A percentile compares a stretch with the other conserved stretches of the same genome.
These are phyloP conservation scores for Lactarius sp. DNA, from an alignment of 768 basidiomycete species.

Conservation along the genomic window DNA sequence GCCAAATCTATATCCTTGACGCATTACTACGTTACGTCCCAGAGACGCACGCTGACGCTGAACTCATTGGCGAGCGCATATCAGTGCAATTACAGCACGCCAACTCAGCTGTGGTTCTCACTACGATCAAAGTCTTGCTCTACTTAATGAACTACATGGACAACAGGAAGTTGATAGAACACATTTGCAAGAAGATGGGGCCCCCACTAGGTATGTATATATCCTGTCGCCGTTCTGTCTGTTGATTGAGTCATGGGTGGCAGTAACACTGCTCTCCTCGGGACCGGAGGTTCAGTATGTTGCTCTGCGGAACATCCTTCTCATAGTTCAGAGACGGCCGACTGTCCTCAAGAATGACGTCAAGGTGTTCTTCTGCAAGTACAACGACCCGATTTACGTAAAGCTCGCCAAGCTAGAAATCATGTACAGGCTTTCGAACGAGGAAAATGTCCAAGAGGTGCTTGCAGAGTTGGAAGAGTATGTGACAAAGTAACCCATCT, in stretches of 20 bases:
- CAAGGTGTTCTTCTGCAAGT: conserved; percentile 99
- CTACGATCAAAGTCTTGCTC: conserved; percentile 92
- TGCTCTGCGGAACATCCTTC: conserved; percentile 89
- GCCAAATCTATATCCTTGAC: conserved; percentile 97
- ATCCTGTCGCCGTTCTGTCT: conserved; percentile 1
- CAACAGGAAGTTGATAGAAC: conserved; percentile 75
- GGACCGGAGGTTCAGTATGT: conserved; percentile 99
- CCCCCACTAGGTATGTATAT: conserved; percentile 76
- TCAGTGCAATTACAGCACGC: conserved; percentile 92
- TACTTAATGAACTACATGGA: conserved; percentile 99
- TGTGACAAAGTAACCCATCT: conserved; percentile 27
- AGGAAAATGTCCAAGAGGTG: conserved; percentile 90
- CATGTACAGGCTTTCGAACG: conserved; percentile 95
- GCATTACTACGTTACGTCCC: conserved; percentile 93
- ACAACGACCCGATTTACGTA: conserved; percentile 98
- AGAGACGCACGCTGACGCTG: conserved; percentile 79
- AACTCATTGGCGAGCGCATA: conserved; percentile 93
- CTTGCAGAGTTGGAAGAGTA: conserved; percentile 94
- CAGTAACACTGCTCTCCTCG: conserved; percentile 88
- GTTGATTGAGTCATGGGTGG: conserved; percentile 1
- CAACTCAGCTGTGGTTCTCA: conserved; percentile 98
- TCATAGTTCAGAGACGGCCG: conserved; percentile 95
- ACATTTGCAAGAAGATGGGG: conserved; percentile 96
- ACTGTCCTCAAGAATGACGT: conserved; percentile 93
- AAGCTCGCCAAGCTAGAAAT: conserved; percentile 98